These are phyloP conservation scores for Solanum bulbocastanum DNA, from an alignment of 257 asterid species.

Conservation along the genomic window DNA sequence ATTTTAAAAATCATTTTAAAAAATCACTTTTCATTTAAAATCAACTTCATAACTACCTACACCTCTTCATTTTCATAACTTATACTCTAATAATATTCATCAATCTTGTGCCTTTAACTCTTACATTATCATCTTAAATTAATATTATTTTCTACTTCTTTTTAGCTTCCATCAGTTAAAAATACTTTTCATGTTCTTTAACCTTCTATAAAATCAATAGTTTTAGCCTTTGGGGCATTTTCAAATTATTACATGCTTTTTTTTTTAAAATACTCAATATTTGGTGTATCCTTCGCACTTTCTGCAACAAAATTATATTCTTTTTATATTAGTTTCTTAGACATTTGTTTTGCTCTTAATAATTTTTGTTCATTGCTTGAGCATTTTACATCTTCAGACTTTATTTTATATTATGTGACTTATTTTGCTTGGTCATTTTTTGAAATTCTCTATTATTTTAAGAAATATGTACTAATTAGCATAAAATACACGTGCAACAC, in stretches of 20 bases:
- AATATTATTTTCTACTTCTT: background rate
- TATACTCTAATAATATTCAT: background rate
- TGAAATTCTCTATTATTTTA: background rate
- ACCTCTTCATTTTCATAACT: background rate
- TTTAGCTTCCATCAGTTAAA: background rate
- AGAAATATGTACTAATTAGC: background rate
- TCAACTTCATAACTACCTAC: background rate
- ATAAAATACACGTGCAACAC: background rate
- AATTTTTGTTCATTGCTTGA: background rate
- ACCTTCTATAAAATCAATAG: background rate
- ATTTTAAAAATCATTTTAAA: background rate
- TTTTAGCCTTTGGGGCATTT: background rate
- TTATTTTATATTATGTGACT: background rate
- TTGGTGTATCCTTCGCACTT: background rate
- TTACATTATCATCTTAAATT: background rate
- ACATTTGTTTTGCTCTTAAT: background rate
- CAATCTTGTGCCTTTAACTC: background rate
- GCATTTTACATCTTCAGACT: background rate
- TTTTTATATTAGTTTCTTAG: background rate
- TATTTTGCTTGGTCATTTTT: background rate
- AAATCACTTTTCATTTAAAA: background rate
- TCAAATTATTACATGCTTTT: background rate
- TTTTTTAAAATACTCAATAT: background rate
- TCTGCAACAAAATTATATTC: background rate
- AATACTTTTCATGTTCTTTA: background rate